Evolutionary conservation across 2,329 filamentous ascomycete genomes (phyloP).

Genomic region (Stemphylium beticola): DNA sequence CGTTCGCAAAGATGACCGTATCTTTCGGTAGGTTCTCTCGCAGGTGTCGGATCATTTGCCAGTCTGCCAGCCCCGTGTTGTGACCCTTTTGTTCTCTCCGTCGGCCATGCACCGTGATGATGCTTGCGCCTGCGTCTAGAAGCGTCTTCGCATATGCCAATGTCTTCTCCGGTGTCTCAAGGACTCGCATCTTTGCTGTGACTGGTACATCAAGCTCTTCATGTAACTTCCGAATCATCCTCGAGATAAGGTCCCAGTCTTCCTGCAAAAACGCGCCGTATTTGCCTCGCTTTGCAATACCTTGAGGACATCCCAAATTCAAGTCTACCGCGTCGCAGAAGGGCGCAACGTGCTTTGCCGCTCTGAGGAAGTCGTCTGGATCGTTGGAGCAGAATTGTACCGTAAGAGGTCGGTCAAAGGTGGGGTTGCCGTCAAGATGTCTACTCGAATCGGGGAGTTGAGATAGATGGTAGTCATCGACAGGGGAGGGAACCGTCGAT

Average conservation of each 20-base stretch:
- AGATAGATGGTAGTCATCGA: conserved; percentile 44
- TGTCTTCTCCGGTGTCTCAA: conserved; percentile 86
- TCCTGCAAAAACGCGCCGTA: conserved; percentile 97
- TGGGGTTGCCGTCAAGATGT: conserved; percentile 82
- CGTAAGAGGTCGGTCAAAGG: conserved; percentile 84
- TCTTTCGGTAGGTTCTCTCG: conserved; percentile 82
- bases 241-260: conserved; percentile 81
- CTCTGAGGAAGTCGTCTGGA: conserved; percentile 76
- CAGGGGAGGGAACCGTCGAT: conserved; percentile 41
- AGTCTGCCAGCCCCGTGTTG: conserved; percentile 90
- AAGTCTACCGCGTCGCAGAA: conserved; percentile 95
- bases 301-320: conserved; percentile 95
- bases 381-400: conserved; percentile 97
- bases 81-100: conserved; percentile 94
- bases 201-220: conserved; percentile 79
- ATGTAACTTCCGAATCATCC: conserved; percentile 84
- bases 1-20: conserved; percentile 95
- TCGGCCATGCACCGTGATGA: conserved; percentile 90
- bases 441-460: conserved; percentile 35
- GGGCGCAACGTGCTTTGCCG: conserved; percentile 78
- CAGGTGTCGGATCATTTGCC: conserved; percentile 81
- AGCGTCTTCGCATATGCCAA: conserved; percentile 89
- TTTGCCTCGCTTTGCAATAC: conserved; percentile 86
- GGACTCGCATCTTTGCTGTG: conserved; percentile 91
- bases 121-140: conserved; percentile 84